Evolutionary conservation across 495 filamentous ascomycete species (phyloP).

Genomic region (Copromyces sp.): DNA sequence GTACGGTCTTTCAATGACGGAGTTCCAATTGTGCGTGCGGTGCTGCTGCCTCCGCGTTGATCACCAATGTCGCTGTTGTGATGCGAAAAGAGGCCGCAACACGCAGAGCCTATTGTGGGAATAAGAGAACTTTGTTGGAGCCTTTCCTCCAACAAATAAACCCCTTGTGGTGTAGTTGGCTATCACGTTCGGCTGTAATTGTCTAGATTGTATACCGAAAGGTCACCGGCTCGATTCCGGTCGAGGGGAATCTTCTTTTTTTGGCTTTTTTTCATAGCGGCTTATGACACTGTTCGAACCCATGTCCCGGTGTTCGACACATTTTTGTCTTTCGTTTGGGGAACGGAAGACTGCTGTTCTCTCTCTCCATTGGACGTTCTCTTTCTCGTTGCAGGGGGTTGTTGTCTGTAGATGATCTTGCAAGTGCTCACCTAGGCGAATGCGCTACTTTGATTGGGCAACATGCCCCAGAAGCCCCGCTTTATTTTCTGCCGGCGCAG

Average conservation of each 20-base stretch:
- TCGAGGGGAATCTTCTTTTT: not conserved
- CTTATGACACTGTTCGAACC: not conserved
- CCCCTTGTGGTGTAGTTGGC: not conserved
- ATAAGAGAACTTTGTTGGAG: not conserved
- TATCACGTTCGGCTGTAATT: not conserved
- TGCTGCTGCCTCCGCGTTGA: not conserved
- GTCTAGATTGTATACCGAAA: too few relatives aligned
- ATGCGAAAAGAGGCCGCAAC: not conserved
- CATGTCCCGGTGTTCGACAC: not conserved
- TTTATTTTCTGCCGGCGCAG: conserved; percentile 1
- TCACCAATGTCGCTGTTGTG: not conserved
- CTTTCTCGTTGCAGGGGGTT: not conserved
- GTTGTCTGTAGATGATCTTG: not conserved
- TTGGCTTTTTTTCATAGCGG: not conserved
- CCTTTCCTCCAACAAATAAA: not conserved
- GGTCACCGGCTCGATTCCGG: not conserved
- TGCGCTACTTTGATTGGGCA: not conserved
- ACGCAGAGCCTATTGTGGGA: too few relatives aligned
- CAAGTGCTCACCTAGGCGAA: conserved; percentile 3
- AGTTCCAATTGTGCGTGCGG: not conserved
- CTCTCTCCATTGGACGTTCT: not conserved
- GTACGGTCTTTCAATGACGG: not conserved
- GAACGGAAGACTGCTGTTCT: not conserved
- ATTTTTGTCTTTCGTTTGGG: not conserved
- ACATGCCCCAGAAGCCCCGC: not conserved